These are phyloP conservation scores for Cordyceps tenuipes DNA, from an alignment of 2,329 filamentous ascomycete species.

Conservation along the genomic window DNA sequence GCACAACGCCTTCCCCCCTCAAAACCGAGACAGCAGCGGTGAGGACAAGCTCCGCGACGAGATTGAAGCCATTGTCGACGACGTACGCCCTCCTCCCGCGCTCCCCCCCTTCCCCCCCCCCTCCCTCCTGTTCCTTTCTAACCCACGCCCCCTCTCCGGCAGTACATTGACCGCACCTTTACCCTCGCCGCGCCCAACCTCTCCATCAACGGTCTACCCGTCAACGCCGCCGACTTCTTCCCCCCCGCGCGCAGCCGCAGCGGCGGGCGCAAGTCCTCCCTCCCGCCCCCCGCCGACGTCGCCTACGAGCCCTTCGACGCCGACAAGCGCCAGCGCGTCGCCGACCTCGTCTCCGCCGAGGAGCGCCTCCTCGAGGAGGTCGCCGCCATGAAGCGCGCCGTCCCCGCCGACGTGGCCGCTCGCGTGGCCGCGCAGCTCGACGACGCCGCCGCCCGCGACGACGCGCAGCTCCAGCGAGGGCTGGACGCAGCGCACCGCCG, in stretches of 20 bases:
- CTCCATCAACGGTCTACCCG: conserved; percentile 52
- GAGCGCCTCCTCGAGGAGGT: conserved; percentile 58
- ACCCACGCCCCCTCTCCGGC: background rate
- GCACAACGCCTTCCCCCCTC: conserved; percentile 60
- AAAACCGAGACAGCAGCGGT: conserved; percentile 29
- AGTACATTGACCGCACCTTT: conserved; percentile 58
- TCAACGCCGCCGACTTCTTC: conserved; percentile 32
- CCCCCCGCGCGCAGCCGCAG: conserved; percentile 14
- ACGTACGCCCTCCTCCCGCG: conserved; percentile 31
- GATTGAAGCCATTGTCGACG: conserved; percentile 52
- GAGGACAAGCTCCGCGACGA: conserved; percentile 50
- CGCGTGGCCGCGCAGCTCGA: conserved; percentile 33
- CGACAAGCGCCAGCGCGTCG: conserved; percentile 49
- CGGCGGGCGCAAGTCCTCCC: conserved; percentile 17
- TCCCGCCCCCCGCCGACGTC: conserved; percentile 19
- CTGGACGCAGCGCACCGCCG: conserved; percentile 32
- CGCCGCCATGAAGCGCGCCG: conserved; percentile 47
- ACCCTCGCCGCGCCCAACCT: conserved; percentile 50
- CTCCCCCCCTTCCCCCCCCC: background rate
- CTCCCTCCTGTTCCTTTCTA: too few relatives aligned
- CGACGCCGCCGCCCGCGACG: conserved; percentile 37
- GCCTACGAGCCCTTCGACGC: conserved; percentile 53
- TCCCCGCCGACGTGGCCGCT: conserved; percentile 38
- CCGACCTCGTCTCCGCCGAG: conserved; percentile 52
- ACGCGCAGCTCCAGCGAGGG: conserved; percentile 32